A percentile compares a stretch with the other conserved stretches of the same genome.
phyloP scores from a whole-genome alignment of 139 green algal species.

The Ostreobium quekettii region DNA sequence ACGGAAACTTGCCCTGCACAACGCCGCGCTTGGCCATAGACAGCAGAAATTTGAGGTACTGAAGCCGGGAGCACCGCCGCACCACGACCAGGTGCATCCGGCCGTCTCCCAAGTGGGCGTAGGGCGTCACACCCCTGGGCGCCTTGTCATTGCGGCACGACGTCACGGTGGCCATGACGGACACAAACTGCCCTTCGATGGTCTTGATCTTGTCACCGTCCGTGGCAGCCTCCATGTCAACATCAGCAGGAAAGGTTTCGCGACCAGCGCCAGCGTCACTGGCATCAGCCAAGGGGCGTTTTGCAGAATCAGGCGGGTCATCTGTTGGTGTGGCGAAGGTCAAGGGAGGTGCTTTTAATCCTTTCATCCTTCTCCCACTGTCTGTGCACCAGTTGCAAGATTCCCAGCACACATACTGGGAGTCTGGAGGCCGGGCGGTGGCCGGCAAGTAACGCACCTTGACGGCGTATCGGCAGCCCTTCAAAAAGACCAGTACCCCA shows the following conservation, averaged over 20 bases:
- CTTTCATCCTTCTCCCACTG: not conserved
- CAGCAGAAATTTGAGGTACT: slow-evolving; percentile 67
- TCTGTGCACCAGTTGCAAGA: not conserved
- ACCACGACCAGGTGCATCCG: slow-evolving; percentile 70
- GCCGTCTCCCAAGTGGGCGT: slow-evolving; percentile 66
- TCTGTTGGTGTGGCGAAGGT: no score
- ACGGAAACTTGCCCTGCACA: slow-evolving; percentile 32
- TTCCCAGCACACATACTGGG: not conserved
- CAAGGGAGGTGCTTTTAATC: slow-evolving; percentile 1
- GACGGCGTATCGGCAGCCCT: slow-evolving; percentile 28
- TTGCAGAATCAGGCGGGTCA: no score
- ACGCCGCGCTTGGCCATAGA: slow-evolving; percentile 43
- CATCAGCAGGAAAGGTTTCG: no score
- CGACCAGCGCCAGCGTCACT: no score
- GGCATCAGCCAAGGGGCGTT: no score
- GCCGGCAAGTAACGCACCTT: slow-evolving; percentile 29
- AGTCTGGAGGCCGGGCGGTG: not conserved
- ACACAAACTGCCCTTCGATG: slow-evolving; percentile 48
- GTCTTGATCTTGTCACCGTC: not conserved
- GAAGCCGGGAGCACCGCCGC: slow-evolving; percentile 30
- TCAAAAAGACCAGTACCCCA: slow-evolving; percentile 36
- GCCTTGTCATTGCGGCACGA: slow-evolving; percentile 65
- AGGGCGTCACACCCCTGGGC: slow-evolving; percentile 48
- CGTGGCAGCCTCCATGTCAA: slow-evolving; percentile 2
- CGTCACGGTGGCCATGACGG: slow-evolving; percentile 65